Evolutionary conservation across 306 rosid genomes (phyloP).

Genomic region (Gleditsia sinensis): DNA sequence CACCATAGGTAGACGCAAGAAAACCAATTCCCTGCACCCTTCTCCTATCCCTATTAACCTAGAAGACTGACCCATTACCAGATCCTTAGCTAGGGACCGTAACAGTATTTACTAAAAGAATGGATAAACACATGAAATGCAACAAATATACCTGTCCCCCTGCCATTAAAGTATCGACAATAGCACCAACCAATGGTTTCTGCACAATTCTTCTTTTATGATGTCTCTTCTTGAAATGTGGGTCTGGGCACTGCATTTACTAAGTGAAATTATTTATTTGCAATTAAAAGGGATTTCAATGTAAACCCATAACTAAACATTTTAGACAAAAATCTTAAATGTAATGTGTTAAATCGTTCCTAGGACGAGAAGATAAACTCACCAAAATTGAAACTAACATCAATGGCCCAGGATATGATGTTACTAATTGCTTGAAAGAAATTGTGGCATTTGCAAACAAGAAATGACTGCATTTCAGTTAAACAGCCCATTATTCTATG

Average conservation of each 20-base stretch:
- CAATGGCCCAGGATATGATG: slow-evolving; percentile 83
- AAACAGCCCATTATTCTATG: slow-evolving; percentile 25
- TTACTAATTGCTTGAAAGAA: slow-evolving; percentile 73
- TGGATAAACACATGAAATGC: background rate
- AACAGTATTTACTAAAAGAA: background rate
- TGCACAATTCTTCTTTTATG: slow-evolving; percentile 88
- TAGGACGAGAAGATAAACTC: slow-evolving; percentile 41
- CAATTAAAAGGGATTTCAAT: background rate
- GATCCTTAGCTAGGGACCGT: no score
- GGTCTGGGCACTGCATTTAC: slow-evolving; percentile 90
- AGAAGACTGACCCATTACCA: no score
- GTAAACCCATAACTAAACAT: slow-evolving; percentile 3
- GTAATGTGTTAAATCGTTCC: background rate
- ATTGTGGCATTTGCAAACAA: slow-evolving; percentile 80
- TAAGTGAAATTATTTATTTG: slow-evolving; percentile 25
- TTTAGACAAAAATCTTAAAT: background rate
- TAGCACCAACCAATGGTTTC: slow-evolving; percentile 71
- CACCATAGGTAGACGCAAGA: no score
- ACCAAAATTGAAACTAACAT: slow-evolving; percentile 83
- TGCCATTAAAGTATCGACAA: slow-evolving; percentile 52
- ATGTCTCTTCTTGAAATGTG: slow-evolving; percentile 88
- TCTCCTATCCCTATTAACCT: no score
- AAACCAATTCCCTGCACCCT: no score
- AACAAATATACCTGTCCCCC: slow-evolving; percentile 71
- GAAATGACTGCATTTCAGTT: slow-evolving; percentile 69